A percentile compares a stretch with the other conserved stretches of the same genome.
These are phyloP conservation scores for Xylariaceae sp. DNA, from an alignment of 2,329 filamentous ascomycete genomes.

Conservation along the genomic window DNA sequence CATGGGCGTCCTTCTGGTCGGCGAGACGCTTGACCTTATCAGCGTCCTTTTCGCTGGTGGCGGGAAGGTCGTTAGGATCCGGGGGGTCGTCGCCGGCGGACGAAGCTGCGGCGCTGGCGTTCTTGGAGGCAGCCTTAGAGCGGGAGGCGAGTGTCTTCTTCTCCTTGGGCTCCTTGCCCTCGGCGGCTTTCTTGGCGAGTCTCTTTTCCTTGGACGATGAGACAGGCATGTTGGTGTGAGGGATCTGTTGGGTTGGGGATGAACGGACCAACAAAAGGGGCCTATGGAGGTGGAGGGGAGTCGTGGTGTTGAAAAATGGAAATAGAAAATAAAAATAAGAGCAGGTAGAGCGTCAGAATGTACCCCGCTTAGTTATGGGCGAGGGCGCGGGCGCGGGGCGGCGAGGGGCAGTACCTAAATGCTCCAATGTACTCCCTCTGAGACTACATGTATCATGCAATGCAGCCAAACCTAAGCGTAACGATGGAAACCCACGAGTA, in stretches of 20 bases:
- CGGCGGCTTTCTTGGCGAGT: slow-evolving; percentile 67
- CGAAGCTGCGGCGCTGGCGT: slow-evolving; percentile 43
- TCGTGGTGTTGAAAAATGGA: background rate
- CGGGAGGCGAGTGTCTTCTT: slow-evolving; percentile 72
- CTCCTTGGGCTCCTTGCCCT: slow-evolving; percentile 62
- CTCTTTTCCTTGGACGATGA: slow-evolving; percentile 70
- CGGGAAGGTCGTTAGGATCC: slow-evolving; percentile 66
- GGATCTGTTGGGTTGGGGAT: background rate
- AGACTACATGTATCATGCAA: too few species aligned
- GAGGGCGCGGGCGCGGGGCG: background rate
- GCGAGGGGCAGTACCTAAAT: too few species aligned
- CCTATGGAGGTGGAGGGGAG: background rate
- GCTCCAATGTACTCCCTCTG: too few species aligned
- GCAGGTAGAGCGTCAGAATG: background rate
- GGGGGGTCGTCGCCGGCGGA: slow-evolving; percentile 68
- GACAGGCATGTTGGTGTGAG: slow-evolving; percentile 52
- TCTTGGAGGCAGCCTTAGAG: slow-evolving; percentile 61
- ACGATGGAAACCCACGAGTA: too few species aligned
- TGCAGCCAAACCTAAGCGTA: too few species aligned
- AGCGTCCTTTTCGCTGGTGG: slow-evolving; percentile 58
- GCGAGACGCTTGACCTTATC: slow-evolving; percentile 83
- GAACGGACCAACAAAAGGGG: background rate
- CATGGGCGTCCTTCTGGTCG: slow-evolving; percentile 92
- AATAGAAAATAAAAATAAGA: background rate
- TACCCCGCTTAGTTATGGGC: background rate